Evolutionary conservation across 148 eudicot species (phyloP).

Genomic region (Vaccinium darrowii): DNA sequence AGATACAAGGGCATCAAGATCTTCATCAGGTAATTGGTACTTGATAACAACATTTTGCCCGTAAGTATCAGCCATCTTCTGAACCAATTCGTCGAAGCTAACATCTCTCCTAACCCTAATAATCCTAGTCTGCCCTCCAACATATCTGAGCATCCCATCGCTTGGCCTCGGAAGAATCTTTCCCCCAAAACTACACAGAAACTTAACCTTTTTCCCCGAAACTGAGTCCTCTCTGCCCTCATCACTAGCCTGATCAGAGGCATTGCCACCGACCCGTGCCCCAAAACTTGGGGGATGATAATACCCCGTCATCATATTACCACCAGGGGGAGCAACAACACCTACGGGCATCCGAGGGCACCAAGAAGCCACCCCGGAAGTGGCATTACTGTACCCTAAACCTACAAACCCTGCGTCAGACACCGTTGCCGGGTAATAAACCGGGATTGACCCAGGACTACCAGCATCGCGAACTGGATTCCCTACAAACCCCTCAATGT

Average conservation of each 20-base stretch:
- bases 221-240: constrained; percentile 66
- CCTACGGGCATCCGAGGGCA: constrained; percentile 41
- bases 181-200: constrained; percentile 92
- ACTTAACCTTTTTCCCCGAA: constrained; percentile 72
- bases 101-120: constrained; percentile 68
- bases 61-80: constrained; percentile 62
- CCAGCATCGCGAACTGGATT: constrained; percentile 40
- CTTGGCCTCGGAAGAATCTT: constrained; percentile 85
- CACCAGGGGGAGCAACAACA: constrained; percentile 26
- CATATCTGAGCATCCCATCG: constrained; percentile 85
- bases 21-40: constrained; percentile 94
- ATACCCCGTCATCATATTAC: constrained; percentile 24
- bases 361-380: constrained; percentile 44
- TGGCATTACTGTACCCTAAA: constrained; percentile 45
- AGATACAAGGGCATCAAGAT: constrained; percentile 89
- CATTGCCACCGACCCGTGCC: constrained; percentile 28
- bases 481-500: constrained; percentile 36
- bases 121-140: constrained; percentile 90
- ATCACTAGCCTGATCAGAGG: constrained; percentile 54
- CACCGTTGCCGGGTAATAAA: constrained; percentile 42
- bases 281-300: constrained; percentile 32
- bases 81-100: constrained; percentile 59
- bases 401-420: constrained; percentile 48
- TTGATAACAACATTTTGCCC: constrained; percentile 64
- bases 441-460: constrained; percentile 41